Percentiles rank a stretch among this genome's conserved stretches.
Conservation (phyloP, 441 rosid species). For the Breynia disticha region DNA sequence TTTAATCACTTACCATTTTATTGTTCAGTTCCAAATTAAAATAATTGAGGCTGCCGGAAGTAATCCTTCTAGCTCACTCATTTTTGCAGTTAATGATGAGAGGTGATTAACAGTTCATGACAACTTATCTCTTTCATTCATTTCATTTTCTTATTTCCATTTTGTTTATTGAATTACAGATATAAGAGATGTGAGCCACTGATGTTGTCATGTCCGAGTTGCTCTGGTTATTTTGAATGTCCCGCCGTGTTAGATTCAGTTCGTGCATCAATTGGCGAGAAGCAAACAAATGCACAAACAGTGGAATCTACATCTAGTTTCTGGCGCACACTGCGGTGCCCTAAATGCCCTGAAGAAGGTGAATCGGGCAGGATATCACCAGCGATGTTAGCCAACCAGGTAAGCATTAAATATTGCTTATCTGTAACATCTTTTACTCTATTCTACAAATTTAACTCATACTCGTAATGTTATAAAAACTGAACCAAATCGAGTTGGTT, state of each 20-base stretch:
- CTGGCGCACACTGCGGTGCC: constrained; percentile 67
- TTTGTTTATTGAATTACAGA: constrained; percentile 33
- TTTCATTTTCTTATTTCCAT: not conserved
- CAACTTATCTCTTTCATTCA: not conserved
- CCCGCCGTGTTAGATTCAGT: constrained; percentile 58
- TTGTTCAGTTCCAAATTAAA: constrained; percentile 65
- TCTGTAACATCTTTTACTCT: not conserved
- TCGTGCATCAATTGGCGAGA: constrained; percentile 23
- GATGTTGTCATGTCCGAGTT: constrained; percentile 74
- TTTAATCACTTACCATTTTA: constrained; percentile 1
- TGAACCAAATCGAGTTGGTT: no score
- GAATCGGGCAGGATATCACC: constrained; percentile 55
- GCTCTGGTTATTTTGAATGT: constrained; percentile 65
- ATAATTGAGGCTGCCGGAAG: constrained; percentile 34
- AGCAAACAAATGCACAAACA: constrained; percentile 28
- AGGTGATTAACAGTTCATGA: no score
- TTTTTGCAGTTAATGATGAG: constrained; percentile 57
- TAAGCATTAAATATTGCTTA: constrained; percentile 12
- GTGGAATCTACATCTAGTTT: constrained; percentile 41
- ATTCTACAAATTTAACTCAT: no score
- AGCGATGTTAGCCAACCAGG: constrained; percentile 82
- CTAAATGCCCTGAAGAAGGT: constrained; percentile 63
- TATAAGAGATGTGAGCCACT: constrained; percentile 69
- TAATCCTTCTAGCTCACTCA: constrained; percentile 48
- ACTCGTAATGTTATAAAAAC: no score